phyloP scores from a whole-genome alignment of 129 eudicot genomes.

The Tanacetum coccineum region DNA sequence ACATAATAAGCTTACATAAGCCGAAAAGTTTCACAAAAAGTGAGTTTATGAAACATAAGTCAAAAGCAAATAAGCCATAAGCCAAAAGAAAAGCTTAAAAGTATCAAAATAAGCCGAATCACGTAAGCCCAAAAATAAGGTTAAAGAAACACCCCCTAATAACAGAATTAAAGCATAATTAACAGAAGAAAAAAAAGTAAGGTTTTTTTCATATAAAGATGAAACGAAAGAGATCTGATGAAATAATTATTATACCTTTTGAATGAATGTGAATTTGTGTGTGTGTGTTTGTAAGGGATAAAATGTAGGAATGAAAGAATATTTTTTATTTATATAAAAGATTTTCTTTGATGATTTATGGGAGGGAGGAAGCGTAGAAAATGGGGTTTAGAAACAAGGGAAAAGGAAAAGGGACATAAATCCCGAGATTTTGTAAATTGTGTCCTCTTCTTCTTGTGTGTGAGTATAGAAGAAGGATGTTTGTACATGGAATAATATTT shows the following conservation, averaged over 20 bases:
- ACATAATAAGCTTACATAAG: too few relatives aligned
- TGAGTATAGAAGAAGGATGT: constrained; percentile 38
- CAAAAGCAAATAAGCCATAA: too few relatives aligned
- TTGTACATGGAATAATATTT: background rate
- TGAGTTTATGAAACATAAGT: too few relatives aligned
- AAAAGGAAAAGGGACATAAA: constrained; percentile 28
- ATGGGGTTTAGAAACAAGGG: constrained; percentile 20
- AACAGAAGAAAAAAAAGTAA: too few relatives aligned
- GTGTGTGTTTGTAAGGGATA: constrained; percentile 23
- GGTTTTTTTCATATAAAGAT: too few relatives aligned
- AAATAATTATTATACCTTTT: constrained; percentile 6
- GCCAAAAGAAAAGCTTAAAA: too few relatives aligned
- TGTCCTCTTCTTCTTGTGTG: too few relatives aligned
- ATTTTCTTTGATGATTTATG: background rate
- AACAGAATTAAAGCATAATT: too few relatives aligned
- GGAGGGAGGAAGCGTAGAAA: constrained; percentile 28
- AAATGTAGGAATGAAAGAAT: too few relatives aligned
- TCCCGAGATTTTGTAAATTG: constrained; percentile 21
- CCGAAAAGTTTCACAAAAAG: too few relatives aligned
- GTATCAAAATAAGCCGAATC: too few relatives aligned
- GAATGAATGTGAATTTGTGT: constrained; percentile 19
- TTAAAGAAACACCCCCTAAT: background rate
- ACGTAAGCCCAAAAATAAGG: background rate
- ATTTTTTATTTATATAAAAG: background rate
- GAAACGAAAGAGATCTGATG: constrained; percentile 11